Evolutionary conservation across 2,329 filamentous ascomycete genomes (phyloP).

Genomic region (Paraconiothyrium brasiliense): DNA sequence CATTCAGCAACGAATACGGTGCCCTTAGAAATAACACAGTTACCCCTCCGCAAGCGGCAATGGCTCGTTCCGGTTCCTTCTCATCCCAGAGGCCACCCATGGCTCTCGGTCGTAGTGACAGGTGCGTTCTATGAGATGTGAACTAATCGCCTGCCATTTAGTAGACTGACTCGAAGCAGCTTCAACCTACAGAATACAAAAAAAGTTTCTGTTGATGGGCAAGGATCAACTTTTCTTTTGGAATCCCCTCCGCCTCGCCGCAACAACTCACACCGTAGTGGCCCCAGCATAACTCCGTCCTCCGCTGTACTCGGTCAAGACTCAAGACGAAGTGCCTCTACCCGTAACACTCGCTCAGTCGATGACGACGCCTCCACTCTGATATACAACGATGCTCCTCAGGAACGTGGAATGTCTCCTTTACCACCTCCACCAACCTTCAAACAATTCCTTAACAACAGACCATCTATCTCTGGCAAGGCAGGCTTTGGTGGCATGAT

Average conservation of each 20-base stretch:
- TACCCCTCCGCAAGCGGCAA: constrained; percentile 36
- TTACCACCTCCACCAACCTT: constrained; percentile 48
- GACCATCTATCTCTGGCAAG: constrained; percentile 43
- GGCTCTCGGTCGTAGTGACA: constrained; percentile 40
- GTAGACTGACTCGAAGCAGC: constrained; percentile 24
- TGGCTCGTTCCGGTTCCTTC: constrained; percentile 38
- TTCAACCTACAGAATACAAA: constrained; percentile 29
- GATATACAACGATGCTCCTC: constrained; percentile 31
- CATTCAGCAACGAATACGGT: constrained; percentile 33
- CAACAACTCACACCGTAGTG: constrained; percentile 40
- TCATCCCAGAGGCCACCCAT: constrained; percentile 42
- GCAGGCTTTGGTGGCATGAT: constrained; percentile 38
- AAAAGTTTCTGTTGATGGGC: constrained; percentile 7
- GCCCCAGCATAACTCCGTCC: constrained; percentile 43
- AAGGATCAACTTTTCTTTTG: constrained; percentile 37
- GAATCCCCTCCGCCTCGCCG: constrained; percentile 31
- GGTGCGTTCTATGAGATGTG: constrained; percentile 25
- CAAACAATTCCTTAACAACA: constrained; percentile 50
- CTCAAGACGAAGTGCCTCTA: constrained; percentile 39
- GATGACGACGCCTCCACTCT: constrained; percentile 34
- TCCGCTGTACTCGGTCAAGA: constrained; percentile 44
- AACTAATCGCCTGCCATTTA: neutral
- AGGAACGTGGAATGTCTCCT: constrained; percentile 28
- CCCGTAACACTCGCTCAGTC: constrained; percentile 43
- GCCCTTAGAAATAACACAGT: constrained; percentile 36